phyloP scores from a whole-genome alignment of 78 protist genomes.

The Emiliania huxleyi region DNA sequence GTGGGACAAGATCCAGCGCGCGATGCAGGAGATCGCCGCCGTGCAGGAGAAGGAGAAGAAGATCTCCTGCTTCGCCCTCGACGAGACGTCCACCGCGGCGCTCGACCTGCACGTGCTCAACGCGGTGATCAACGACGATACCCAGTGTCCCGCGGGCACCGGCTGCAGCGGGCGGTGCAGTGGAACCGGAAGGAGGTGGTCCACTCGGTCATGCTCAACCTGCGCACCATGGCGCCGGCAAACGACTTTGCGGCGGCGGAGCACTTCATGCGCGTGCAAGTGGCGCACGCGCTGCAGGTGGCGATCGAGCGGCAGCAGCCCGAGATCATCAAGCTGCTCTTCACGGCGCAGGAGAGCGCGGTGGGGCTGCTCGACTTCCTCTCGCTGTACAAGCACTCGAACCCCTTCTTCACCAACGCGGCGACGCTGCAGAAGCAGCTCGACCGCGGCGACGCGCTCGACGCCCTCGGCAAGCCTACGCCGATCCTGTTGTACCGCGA shows the following conservation, averaged over 20 bases:
- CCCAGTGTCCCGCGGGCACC: not conserved
- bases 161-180: not conserved
- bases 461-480: not conserved
- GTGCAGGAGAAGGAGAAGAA: not conserved
- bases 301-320: not conserved
- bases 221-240: not conserved
- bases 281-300: not conserved
- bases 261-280: not conserved
- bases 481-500: not conserved
- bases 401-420: not conserved
- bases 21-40: not conserved
- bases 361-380: not conserved
- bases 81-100: not conserved
- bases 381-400: not conserved
- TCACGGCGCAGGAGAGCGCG: not conserved
- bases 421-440: not conserved
- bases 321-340: not conserved
- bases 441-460: not conserved
- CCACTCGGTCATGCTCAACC: not conserved
- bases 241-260: not conserved
- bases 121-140: not conserved
- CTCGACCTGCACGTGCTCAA: not conserved
- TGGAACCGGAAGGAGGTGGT: not conserved
- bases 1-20: not conserved
- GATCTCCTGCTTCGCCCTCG: not conserved